Conservation (phyloP, 2,329 filamentous ascomycete genomes). For the Didymella exigua region DNA sequence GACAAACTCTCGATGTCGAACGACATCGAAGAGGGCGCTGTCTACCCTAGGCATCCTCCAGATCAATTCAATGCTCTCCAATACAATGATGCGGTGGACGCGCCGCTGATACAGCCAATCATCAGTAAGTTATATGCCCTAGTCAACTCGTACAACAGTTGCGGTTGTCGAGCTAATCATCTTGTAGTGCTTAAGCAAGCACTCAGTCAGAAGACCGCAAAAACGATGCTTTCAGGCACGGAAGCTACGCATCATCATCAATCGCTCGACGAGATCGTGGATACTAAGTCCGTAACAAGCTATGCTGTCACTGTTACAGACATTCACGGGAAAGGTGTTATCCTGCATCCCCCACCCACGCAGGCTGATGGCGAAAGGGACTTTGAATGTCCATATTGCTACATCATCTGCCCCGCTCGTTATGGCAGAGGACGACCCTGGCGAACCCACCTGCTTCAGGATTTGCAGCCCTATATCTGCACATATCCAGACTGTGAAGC, state of each 20-base stretch:
- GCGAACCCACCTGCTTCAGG: slow-evolving; percentile 46
- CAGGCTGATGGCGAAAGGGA: slow-evolving; percentile 41
- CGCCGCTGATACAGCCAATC: slow-evolving; percentile 8
- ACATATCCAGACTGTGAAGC: slow-evolving; percentile 42
- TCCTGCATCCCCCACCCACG: slow-evolving; percentile 43
- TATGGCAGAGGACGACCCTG: slow-evolving; percentile 43
- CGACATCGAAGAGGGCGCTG: slow-evolving; percentile 26
- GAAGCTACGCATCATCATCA: slow-evolving; percentile 47
- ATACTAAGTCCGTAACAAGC: slow-evolving; percentile 45
- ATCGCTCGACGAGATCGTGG: slow-evolving; percentile 45
- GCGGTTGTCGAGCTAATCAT: background rate
- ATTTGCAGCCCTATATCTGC: slow-evolving; percentile 47
- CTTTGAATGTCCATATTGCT: slow-evolving; percentile 49
- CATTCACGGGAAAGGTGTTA: slow-evolving; percentile 39
- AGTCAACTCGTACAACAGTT: background rate
- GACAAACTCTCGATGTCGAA: slow-evolving; percentile 41
- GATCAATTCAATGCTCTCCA: slow-evolving; percentile 13
- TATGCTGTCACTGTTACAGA: slow-evolving; percentile 47
- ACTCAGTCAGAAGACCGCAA: slow-evolving; percentile 42
- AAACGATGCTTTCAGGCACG: slow-evolving; percentile 45
- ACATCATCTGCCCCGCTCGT: slow-evolving; percentile 47
- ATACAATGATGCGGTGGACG: slow-evolving; percentile 25
- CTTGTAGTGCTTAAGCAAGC: slow-evolving; percentile 20
- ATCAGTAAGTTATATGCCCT: background rate
- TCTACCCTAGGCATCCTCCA: background rate